Percentiles rank a stretch among this genome's conserved stretches.
Evolutionary conservation across 192 early-diverging fungal species (phyloP).

Genomic region (Jimgerdemannia flammicorona): DNA sequence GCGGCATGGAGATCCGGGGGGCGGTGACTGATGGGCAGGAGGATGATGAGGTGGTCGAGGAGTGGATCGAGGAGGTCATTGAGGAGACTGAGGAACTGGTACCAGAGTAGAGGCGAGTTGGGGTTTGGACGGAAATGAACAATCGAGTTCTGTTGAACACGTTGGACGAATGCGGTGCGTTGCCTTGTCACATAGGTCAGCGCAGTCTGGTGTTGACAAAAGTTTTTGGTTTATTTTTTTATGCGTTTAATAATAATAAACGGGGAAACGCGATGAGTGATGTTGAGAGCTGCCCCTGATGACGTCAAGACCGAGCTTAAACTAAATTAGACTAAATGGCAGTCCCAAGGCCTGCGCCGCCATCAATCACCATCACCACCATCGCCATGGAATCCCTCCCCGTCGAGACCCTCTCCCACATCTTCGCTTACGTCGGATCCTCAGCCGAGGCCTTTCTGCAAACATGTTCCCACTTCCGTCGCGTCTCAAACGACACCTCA

Average conservation of each 20-base stretch:
- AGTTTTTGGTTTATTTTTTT: too few relatives aligned
- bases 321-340: too few relatives aligned
- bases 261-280: too few relatives aligned
- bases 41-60: constrained; percentile 73
- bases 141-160: too few relatives aligned
- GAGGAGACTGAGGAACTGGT: constrained; percentile 79
- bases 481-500: neutral
- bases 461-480: neutral
- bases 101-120: constrained; percentile 48
- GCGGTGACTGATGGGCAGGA: constrained; percentile 34
- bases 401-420: neutral
- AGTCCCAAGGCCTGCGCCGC: too few relatives aligned
- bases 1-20: constrained; percentile 47
- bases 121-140: neutral
- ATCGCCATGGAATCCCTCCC: neutral
- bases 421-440: neutral
- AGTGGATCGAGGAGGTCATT: constrained; percentile 85
- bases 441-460: neutral
- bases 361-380: too few relatives aligned
- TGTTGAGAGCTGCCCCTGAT: too few relatives aligned
- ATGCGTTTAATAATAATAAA: too few relatives aligned
- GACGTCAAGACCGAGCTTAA: neutral
- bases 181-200: too few relatives aligned
- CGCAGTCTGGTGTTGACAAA: too few relatives aligned
- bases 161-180: too few relatives aligned